A percentile compares a stretch with the other conserved stretches of the same genome.
Conservation (phyloP, 2,329 filamentous ascomycete species). For the Grosmannia serpens region DNA sequence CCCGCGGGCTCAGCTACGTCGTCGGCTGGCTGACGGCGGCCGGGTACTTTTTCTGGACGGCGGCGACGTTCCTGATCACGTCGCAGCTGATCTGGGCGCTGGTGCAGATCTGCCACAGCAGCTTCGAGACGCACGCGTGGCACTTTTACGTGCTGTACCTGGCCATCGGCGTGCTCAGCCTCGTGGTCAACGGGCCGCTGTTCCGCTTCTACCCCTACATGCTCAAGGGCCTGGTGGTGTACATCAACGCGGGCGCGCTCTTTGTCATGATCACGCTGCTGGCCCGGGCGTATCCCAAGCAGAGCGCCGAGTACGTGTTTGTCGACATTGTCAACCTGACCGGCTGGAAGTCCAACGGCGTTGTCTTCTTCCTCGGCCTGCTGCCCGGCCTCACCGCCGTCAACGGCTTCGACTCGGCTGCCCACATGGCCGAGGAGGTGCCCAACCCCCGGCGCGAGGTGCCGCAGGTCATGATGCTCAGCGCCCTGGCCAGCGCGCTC, state of each 20-base stretch:
- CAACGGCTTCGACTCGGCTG: background rate
- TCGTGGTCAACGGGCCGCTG: background rate
- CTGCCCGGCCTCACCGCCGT: background rate
- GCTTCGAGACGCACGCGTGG: background rate
- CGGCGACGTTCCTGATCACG: background rate
- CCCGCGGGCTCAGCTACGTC: background rate
- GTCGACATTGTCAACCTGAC: slow-evolving; percentile 1
- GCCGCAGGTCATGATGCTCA: slow-evolving; percentile 1
- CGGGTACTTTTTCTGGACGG: background rate
- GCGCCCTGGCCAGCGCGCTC: background rate
- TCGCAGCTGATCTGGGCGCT: slow-evolving; percentile 4
- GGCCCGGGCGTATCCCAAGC: background rate
- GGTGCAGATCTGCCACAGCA: background rate
- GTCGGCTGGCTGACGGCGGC: background rate
- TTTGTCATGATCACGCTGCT: slow-evolving; percentile 1
- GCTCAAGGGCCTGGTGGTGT: background rate
- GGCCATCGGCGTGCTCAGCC: background rate
- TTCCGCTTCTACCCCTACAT: background rate
- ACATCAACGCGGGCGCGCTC: slow-evolving; percentile 1
- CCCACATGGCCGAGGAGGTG: slow-evolving; percentile 1
- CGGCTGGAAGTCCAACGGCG: slow-evolving; percentile 3
- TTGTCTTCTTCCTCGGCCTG: slow-evolving; percentile 4
- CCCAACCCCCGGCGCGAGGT: background rate
- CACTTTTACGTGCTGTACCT: background rate
- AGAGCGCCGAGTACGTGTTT: background rate